These are phyloP conservation scores for Talaromyces sp. DNA, from an alignment of 2,329 filamentous ascomycete species.

Conservation along the genomic window DNA sequence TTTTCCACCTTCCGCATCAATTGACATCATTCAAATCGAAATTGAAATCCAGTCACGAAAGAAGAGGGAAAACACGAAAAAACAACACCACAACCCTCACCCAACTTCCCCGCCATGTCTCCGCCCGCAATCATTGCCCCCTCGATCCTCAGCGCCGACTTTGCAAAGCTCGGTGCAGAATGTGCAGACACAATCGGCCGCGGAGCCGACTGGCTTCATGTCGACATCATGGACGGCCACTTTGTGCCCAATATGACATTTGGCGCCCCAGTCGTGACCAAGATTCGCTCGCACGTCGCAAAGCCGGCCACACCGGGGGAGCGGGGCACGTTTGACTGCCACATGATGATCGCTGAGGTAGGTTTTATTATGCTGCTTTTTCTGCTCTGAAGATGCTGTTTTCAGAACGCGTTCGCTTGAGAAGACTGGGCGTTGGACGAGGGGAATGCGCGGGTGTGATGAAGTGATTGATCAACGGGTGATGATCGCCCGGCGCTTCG, in stretches of 20 bases:
- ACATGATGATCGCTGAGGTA: slow-evolving; percentile 99
- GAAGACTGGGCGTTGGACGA: not conserved
- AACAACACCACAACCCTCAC: not conserved
- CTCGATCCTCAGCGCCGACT: slow-evolving; percentile 97
- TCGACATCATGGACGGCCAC: slow-evolving; percentile 98
- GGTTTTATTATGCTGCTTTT: slow-evolving; percentile 13
- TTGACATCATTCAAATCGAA: not conserved
- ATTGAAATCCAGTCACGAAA: not conserved
- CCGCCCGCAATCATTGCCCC: slow-evolving; percentile 92
- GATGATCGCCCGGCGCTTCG: not conserved
- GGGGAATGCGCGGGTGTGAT: not conserved
- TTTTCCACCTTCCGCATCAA: not conserved
- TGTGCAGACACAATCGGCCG: slow-evolving; percentile 81
- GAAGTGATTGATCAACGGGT: not conserved
- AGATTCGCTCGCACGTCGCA: slow-evolving; percentile 82
- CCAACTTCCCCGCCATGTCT: slow-evolving; percentile 56
- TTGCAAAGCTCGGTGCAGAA: slow-evolving; percentile 78
- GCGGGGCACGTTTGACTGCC: slow-evolving; percentile 94
- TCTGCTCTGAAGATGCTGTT: not conserved
- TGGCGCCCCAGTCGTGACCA: slow-evolving; percentile 88
- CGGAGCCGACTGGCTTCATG: slow-evolving; percentile 88
- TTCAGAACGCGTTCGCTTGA: not conserved
- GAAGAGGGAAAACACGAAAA: not conserved
- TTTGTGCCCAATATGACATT: slow-evolving; percentile 99
- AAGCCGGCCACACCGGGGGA: slow-evolving; percentile 64